These are phyloP conservation scores for Aspergillus glaucus DNA, from an alignment of 2,329 filamentous ascomycete genomes.

Conservation along the genomic window DNA sequence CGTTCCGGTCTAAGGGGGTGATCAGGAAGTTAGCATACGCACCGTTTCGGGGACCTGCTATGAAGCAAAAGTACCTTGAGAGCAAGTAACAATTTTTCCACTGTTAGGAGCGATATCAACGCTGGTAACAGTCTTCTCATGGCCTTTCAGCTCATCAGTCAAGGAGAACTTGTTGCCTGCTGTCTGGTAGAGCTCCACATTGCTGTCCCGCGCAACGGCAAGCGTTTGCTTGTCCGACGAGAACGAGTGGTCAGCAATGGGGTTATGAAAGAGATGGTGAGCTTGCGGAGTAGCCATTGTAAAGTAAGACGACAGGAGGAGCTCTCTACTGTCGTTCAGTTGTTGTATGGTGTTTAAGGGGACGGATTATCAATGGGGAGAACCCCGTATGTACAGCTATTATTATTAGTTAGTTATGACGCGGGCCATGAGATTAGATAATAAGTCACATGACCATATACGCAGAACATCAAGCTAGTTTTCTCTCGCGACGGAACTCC, in stretches of 20 bases:
- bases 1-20: slow-evolving; percentile 72
- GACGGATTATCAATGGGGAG: not conserved
- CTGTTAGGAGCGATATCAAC: slow-evolving; percentile 89
- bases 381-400: not conserved
- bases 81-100: slow-evolving; percentile 94
- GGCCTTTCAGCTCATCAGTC: slow-evolving; percentile 87
- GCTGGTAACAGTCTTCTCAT: slow-evolving; percentile 94
- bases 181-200: slow-evolving; percentile 78
- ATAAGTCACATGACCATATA: slow-evolving; percentile 14
- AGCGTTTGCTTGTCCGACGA: slow-evolving; percentile 82
- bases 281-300: slow-evolving; percentile 82
- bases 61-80: slow-evolving; percentile 61
- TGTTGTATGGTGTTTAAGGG: not conserved
- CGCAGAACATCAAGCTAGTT: slow-evolving; percentile 1
- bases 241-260: slow-evolving; percentile 97
- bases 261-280: slow-evolving; percentile 92
- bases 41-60: not conserved
- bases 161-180: slow-evolving; percentile 70
- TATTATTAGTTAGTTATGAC: slow-evolving; percentile 10
- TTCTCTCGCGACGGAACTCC: slow-evolving; percentile 1
- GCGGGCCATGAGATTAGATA: slow-evolving; percentile 13
- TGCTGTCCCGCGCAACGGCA: slow-evolving; percentile 83
- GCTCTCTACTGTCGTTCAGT: slow-evolving; percentile 85
- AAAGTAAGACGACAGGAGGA: slow-evolving; percentile 67
- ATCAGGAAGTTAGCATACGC: slow-evolving; percentile 1